These are phyloP conservation scores for Podaxis rugospora DNA, from an alignment of 768 basidiomycete species.

Conservation along the genomic window DNA sequence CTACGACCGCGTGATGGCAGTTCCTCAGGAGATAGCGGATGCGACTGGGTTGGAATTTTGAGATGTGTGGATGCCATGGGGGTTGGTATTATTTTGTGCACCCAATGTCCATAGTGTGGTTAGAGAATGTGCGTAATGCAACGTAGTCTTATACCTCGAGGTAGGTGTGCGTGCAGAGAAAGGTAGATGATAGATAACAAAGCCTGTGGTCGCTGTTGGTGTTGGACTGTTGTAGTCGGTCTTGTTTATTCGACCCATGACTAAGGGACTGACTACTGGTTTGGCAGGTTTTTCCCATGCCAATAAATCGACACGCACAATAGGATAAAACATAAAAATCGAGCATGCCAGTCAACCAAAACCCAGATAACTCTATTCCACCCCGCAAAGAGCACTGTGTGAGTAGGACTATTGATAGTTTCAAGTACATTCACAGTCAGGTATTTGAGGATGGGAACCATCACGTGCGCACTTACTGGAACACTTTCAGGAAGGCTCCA, in stretches of 20 bases:
- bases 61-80: slow-evolving; percentile 34
- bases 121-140: not conserved
- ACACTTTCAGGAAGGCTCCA: not conserved
- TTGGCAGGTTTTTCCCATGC: not conserved
- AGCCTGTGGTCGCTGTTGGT: not conserved
- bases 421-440: not conserved
- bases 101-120: slow-evolving; percentile 1
- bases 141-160: not conserved
- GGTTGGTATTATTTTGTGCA: not conserved
- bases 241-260: not conserved
- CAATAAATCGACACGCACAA: not conserved
- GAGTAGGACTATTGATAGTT: not conserved
- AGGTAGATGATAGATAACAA: not conserved
- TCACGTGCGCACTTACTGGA: not conserved
- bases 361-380: too few relatives aligned
- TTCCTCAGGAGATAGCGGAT: slow-evolving; percentile 67
- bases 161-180: not conserved
- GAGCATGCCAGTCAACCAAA: too few relatives aligned
- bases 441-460: not conserved
- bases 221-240: not conserved
- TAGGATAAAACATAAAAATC: too few relatives aligned
- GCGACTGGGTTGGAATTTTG: slow-evolving; percentile 62
- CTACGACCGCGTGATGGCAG: slow-evolving; percentile 36
- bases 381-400: too few relatives aligned
- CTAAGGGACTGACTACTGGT: not conserved